Percentiles rank a stretch among this genome's conserved stretches.
These are phyloP conservation scores for Aeminium ludgeri DNA, from an alignment of 495 filamentous ascomycete genomes.

Conservation along the genomic window DNA sequence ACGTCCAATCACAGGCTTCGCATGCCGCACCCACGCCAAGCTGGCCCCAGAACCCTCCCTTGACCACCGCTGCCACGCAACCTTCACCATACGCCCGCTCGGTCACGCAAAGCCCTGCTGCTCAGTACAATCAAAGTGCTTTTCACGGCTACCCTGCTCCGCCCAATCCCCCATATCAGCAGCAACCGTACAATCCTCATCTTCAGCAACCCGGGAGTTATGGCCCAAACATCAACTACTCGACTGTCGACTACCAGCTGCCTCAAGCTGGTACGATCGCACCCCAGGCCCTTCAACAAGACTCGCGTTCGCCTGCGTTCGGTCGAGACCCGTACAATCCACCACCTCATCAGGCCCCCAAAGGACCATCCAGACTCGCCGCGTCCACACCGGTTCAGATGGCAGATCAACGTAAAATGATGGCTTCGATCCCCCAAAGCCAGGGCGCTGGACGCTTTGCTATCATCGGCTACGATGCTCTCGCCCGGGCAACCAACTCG, in stretches of 20 bases:
- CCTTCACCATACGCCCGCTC: conserved; percentile 9
- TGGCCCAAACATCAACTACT: conserved; percentile 7
- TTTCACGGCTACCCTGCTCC: conserved; percentile 1
- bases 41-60: conserved; percentile 12
- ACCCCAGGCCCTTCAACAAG: conserved; percentile 22
- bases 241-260: not conserved
- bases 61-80: not conserved
- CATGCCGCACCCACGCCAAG: conserved; percentile 1
- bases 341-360: not conserved
- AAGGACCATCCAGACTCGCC: not conserved
- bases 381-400: not conserved
- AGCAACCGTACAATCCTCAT: conserved; percentile 11
- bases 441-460: conserved; percentile 22
- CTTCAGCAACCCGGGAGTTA: not conserved
- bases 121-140: conserved; percentile 13
- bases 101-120: conserved; percentile 15
- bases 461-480: conserved; percentile 24
- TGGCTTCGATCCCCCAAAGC: conserved; percentile 20
- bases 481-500: conserved; percentile 27
- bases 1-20: conserved; percentile 1
- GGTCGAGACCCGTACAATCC: not conserved
- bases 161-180: conserved; percentile 5
- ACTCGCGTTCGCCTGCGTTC: conserved; percentile 2
- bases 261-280: conserved; percentile 18
- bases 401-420: conserved; percentile 9